These are phyloP conservation scores for Eutypella sp. DNA, from an alignment of 2,329 filamentous ascomycete species.

Conservation along the genomic window DNA sequence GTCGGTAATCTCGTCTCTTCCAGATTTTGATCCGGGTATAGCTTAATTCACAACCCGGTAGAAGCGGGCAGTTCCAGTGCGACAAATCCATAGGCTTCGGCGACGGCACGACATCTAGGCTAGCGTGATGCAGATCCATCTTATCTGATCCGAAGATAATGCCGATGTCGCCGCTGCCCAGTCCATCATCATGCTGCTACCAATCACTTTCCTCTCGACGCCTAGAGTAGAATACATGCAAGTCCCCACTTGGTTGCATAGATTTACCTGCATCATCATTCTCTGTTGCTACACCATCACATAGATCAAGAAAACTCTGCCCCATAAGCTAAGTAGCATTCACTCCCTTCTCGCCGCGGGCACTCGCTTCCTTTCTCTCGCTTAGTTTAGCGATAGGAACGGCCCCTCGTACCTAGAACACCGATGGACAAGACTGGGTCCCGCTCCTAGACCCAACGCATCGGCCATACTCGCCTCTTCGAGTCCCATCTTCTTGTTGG, in stretches of 20 bases:
- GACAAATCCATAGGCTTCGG: neutral
- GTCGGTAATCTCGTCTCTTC: neutral
- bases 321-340: neutral
- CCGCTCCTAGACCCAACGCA: no score
- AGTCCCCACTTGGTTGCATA: neutral
- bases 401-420: neutral
- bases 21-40: neutral
- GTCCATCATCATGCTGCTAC: constrained; percentile 6
- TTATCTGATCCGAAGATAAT: constrained; percentile 53
- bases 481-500: no score
- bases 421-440: no score
- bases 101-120: neutral
- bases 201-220: neutral
- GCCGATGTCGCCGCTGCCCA: constrained; percentile 34
- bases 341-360: neutral
- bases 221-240: neutral
- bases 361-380: neutral
- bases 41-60: neutral
- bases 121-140: constrained; percentile 32
- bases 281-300: neutral
- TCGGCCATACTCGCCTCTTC: no score
- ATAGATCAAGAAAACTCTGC: neutral
- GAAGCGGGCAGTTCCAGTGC: neutral
- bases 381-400: neutral
- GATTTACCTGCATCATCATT: neutral